These are phyloP conservation scores for Yarrowia osloensis DNA, from an alignment of 805 yeast species.

Conservation along the genomic window DNA sequence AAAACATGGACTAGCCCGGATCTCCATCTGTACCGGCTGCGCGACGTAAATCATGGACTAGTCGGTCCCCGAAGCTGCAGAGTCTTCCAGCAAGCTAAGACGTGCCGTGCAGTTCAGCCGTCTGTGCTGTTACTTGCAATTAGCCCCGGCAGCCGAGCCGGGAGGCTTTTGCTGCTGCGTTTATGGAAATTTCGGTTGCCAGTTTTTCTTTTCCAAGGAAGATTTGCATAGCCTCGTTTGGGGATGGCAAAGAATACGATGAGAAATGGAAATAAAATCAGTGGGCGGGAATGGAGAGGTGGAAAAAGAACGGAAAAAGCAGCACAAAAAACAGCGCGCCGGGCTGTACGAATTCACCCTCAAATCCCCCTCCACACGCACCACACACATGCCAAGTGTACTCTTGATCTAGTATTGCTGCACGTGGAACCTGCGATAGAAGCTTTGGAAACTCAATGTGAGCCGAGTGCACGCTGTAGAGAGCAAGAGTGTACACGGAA, in stretches of 20 bases:
- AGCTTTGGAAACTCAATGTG: neutral
- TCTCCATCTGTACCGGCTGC: too few relatives aligned
- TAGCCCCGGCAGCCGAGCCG: neutral
- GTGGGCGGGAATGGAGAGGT: too few relatives aligned
- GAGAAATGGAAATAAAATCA: too few relatives aligned
- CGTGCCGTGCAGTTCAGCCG: slow-evolving; percentile 3
- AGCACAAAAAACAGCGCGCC: too few relatives aligned
- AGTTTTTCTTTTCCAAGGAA: neutral
- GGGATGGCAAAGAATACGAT: neutral
- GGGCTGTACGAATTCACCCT: too few relatives aligned
- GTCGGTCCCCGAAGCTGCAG: neutral
- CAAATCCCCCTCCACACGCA: neutral
- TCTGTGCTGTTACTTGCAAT: neutral
- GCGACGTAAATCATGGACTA: neutral
- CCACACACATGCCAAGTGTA: slow-evolving; percentile 8
- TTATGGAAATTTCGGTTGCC: too few relatives aligned
- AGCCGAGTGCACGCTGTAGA: too few relatives aligned
- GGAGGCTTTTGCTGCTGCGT: neutral
- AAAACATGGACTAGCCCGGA: neutral
- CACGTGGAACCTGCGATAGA: slow-evolving; percentile 10
- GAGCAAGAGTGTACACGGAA: too few relatives aligned
- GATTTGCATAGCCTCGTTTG: neutral
- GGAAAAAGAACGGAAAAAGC: too few relatives aligned
- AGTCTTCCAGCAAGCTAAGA: neutral
- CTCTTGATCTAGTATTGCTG: neutral